Conservation (phyloP, 306 rosid genomes). For the Delonix regia region DNA sequence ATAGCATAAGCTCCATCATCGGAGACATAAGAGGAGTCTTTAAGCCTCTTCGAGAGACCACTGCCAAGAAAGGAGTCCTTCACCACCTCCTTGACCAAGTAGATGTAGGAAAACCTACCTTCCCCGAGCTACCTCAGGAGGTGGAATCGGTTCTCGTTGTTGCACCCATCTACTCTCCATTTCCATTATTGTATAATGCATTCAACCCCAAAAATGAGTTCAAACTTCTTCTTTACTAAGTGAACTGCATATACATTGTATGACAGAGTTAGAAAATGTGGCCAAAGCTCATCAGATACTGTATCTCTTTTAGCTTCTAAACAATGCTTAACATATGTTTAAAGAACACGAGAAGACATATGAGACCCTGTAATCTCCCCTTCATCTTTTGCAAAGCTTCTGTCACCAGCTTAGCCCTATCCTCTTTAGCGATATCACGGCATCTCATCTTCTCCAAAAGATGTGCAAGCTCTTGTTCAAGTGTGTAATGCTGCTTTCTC, state of each 20-base stretch:
- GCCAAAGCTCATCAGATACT: conserved; percentile 61
- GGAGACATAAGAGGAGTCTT: too few species aligned
- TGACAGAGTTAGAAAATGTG: conserved; percentile 57
- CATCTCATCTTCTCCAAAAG: conserved; percentile 70
- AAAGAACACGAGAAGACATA: conserved; percentile 69
- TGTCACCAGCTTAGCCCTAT: conserved; percentile 55
- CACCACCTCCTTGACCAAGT: too few species aligned
- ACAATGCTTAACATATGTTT: conserved; percentile 60
- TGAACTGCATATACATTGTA: conserved; percentile 57
- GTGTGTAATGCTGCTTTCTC: conserved; percentile 53
- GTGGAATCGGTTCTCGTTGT: too few species aligned
- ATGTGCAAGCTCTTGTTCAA: conserved; percentile 63
- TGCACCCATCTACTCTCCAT: too few species aligned
- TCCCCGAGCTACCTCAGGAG: too few species aligned
- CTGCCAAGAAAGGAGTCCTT: too few species aligned
- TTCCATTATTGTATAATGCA: too few species aligned
- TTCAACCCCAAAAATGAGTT: too few species aligned
- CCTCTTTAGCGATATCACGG: conserved; percentile 52
- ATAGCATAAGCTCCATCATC: too few species aligned
- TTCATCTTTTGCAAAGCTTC: conserved; percentile 62
- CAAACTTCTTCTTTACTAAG: too few species aligned
- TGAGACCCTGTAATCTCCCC: conserved; percentile 66
- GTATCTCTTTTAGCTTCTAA: conserved; percentile 53
- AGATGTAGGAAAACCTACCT: too few species aligned
- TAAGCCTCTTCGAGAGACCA: too few species aligned